Percentiles rank a stretch among this genome's conserved stretches.
Conservation (phyloP, 768 basidiomycete genomes). For the Boletus patriciae region DNA sequence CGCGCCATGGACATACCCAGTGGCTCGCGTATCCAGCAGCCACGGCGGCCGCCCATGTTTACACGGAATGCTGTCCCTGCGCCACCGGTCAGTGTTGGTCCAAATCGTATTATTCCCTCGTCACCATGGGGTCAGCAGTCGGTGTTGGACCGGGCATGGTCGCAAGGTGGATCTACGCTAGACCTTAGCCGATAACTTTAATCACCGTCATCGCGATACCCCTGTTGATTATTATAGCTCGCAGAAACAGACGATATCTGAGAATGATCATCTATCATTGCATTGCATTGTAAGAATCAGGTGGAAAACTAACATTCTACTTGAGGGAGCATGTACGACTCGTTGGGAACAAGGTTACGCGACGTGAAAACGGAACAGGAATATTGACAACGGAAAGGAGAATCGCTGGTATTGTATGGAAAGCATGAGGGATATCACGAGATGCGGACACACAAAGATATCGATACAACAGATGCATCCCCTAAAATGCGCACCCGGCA, state of each 20-base stretch:
- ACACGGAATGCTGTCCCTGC: constrained; percentile 35
- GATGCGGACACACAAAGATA: constrained; percentile 22
- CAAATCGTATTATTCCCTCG: constrained; percentile 40
- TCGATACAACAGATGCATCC: constrained; percentile 26
- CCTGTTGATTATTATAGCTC: neutral
- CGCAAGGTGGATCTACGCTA: constrained; percentile 37
- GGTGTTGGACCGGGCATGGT: constrained; percentile 46
- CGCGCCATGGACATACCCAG: constrained; percentile 52
- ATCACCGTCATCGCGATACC: constrained; percentile 10
- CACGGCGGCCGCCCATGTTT: constrained; percentile 61
- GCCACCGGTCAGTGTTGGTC: constrained; percentile 34
- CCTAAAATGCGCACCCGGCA: constrained; percentile 3
- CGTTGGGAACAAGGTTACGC: constrained; percentile 1
- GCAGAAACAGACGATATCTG: neutral
- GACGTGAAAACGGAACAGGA: neutral
- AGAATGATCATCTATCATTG: constrained; percentile 18
- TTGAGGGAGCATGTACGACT: neutral
- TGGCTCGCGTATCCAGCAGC: constrained; percentile 52
- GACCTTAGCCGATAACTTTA: constrained; percentile 39
- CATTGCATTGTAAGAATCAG: constrained; percentile 4
- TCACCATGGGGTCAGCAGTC: constrained; percentile 43
- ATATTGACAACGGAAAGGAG: neutral
- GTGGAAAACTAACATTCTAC: neutral
- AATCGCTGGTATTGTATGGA: neutral
- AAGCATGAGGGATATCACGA: constrained; percentile 20